These are phyloP conservation scores for Apiospora phragmitis DNA, from an alignment of 2,329 filamentous ascomycete species.

Conservation along the genomic window DNA sequence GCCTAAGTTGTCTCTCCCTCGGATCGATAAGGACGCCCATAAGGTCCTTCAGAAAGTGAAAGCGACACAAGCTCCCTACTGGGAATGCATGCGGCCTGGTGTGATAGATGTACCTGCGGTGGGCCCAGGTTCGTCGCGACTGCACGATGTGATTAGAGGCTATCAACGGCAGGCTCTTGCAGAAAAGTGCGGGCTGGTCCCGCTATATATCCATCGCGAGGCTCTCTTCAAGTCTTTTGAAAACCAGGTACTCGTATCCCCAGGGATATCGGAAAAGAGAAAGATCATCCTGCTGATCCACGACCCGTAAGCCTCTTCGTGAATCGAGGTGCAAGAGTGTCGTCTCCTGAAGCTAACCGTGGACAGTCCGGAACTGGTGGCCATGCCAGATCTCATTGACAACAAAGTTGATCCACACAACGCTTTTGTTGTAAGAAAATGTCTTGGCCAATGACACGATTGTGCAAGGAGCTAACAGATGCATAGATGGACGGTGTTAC, in stretches of 20 bases:
- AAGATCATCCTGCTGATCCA: slow-evolving; percentile 86
- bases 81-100: slow-evolving; percentile 82
- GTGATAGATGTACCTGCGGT: slow-evolving; percentile 55
- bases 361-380: slow-evolving; percentile 67
- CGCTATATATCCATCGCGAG: slow-evolving; percentile 76
- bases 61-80: slow-evolving; percentile 68
- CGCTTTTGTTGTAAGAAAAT: slow-evolving; percentile 74
- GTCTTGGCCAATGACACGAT: not conserved
- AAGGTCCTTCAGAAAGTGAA: slow-evolving; percentile 59
- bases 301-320: slow-evolving; percentile 66
- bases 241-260: slow-evolving; percentile 82
- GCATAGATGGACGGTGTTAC: slow-evolving; percentile 76
- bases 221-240: slow-evolving; percentile 75
- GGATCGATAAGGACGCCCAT: slow-evolving; percentile 58
- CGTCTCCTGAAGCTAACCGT: not conserved
- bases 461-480: slow-evolving; percentile 24
- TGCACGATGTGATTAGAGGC: slow-evolving; percentile 78
- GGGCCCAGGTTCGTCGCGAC: slow-evolving; percentile 57
- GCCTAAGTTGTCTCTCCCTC: slow-evolving; percentile 56
- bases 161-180: slow-evolving; percentile 74
- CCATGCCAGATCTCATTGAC: slow-evolving; percentile 67
- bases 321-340: not conserved
- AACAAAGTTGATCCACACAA: slow-evolving; percentile 80
- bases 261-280: slow-evolving; percentile 63
- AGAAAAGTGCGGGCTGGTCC: slow-evolving; percentile 74